These are phyloP conservation scores for Orobanche coerulescens DNA, from an alignment of 257 asterid species.

Conservation along the genomic window DNA sequence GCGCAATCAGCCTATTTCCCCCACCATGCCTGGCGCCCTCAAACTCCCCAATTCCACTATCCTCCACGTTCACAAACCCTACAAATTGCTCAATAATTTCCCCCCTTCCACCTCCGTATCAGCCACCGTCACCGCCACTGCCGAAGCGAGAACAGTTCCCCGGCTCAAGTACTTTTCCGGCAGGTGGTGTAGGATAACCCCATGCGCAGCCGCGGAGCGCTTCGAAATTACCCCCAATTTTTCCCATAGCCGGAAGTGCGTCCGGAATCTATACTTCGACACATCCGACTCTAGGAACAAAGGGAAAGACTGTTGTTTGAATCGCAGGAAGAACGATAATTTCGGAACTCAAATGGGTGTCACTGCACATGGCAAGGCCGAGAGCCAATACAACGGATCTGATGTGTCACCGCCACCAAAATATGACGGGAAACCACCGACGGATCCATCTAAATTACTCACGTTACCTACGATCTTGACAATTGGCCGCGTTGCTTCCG, in stretches of 20 bases:
- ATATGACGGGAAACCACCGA: slow-evolving; percentile 23
- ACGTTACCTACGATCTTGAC: slow-evolving; percentile 93
- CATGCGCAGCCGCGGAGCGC: slow-evolving; percentile 29
- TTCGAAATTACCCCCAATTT: slow-evolving; percentile 18
- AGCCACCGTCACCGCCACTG: slow-evolving; percentile 20
- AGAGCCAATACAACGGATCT: slow-evolving; percentile 22
- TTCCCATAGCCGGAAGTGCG: slow-evolving; percentile 21
- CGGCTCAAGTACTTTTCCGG: slow-evolving; percentile 26
- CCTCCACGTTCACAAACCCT: slow-evolving; percentile 43
- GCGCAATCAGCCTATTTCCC: slow-evolving; percentile 28
- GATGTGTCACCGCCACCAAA: slow-evolving; percentile 22
- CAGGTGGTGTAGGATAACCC: slow-evolving; percentile 43
- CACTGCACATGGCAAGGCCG: slow-evolving; percentile 36
- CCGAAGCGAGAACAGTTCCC: slow-evolving; percentile 20
- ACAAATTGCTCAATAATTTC: slow-evolving; percentile 29
- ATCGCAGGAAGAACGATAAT: slow-evolving; percentile 23
- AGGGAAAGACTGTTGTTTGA: slow-evolving; percentile 10
- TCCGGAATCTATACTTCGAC: slow-evolving; percentile 22
- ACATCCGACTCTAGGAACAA: slow-evolving; percentile 22
- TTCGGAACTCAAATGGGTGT: slow-evolving; percentile 50
- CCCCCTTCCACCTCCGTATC: slow-evolving; percentile 25
- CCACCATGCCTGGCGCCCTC: slow-evolving; percentile 61
- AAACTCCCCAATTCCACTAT: slow-evolving; percentile 40
- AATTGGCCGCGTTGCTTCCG: slow-evolving; percentile 83
- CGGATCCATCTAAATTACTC: slow-evolving; percentile 48